Conservation (phyloP, 352 stramenopile genomes). For the Phytophthora podocarpi region DNA sequence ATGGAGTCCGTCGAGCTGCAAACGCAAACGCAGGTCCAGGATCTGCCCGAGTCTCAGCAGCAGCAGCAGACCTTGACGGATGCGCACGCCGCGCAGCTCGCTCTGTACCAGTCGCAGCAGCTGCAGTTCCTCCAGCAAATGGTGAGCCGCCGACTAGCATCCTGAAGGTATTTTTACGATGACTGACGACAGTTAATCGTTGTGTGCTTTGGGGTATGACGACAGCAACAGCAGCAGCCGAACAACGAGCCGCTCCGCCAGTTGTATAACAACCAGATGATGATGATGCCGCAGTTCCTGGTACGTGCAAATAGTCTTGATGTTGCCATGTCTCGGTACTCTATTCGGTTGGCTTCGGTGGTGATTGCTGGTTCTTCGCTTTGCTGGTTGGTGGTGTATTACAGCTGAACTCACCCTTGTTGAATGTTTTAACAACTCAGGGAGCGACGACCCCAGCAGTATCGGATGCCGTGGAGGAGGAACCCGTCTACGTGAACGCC, state of each 20-base stretch:
- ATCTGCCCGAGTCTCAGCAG: constrained; percentile 20
- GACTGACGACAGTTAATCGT: too few species aligned
- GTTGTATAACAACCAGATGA: constrained; percentile 75
- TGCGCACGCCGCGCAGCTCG: constrained; percentile 46
- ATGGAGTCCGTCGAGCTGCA: constrained; percentile 44
- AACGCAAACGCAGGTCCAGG: constrained; percentile 11
- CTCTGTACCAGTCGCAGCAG: constrained; percentile 63
- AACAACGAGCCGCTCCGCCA: constrained; percentile 79
- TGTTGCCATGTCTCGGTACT: constrained; percentile 4
- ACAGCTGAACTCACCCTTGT: constrained; percentile 54
- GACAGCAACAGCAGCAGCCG: constrained; percentile 59
- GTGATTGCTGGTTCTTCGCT: constrained; percentile 29
- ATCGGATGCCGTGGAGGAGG: constrained; percentile 67
- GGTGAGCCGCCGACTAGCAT: too few species aligned
- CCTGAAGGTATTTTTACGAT: too few species aligned
- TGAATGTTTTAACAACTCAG: constrained; percentile 44
- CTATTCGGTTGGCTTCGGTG: constrained; percentile 14
- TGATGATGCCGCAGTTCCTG: constrained; percentile 87
- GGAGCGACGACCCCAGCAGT: constrained; percentile 23
- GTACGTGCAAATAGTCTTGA: constrained; percentile 38
- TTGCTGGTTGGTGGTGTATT: constrained; percentile 35
- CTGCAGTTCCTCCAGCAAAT: constrained; percentile 59
- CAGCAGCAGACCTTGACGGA: constrained; percentile 21
- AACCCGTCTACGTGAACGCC: constrained; percentile 90
- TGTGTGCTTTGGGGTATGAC: constrained; percentile 1